A percentile compares a stretch with the other conserved stretches of the same genome.
phyloP scores from a whole-genome alignment of 352 stramenopile species.

The Aphanomyces euteiches region DNA sequence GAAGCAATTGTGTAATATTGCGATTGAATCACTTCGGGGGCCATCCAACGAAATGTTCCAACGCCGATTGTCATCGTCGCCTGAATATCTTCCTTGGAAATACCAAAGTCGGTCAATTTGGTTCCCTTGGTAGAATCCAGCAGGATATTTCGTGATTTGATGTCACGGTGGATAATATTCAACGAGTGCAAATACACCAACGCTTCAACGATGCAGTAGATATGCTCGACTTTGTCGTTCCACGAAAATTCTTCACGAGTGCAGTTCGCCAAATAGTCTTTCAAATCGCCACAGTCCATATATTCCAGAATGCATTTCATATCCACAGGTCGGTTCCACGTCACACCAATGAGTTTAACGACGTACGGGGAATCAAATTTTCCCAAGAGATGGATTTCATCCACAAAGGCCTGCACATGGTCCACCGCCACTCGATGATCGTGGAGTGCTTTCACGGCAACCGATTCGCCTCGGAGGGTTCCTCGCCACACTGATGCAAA shows the following conservation, averaged over 20 bases:
- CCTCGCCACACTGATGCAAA: too few relatives aligned
- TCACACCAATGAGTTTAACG: too few relatives aligned
- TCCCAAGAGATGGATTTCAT: too few relatives aligned
- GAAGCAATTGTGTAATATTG: slow-evolving; percentile 48
- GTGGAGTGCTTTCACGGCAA: too few relatives aligned
- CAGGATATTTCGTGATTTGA: slow-evolving; percentile 63
- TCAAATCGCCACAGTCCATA: too few relatives aligned
- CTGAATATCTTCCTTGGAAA: slow-evolving; percentile 40
- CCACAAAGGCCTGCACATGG: too few relatives aligned
- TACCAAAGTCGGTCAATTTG: slow-evolving; percentile 66
- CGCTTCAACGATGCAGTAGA: slow-evolving; percentile 57
- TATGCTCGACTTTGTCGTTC: slow-evolving; percentile 66
- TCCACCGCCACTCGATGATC: too few relatives aligned
- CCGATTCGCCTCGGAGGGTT: too few relatives aligned
- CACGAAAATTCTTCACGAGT: slow-evolving; percentile 40
- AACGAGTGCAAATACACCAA: slow-evolving; percentile 69
- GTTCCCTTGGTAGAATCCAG: slow-evolving; percentile 51
- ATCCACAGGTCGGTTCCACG: too few relatives aligned
- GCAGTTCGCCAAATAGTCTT: too few relatives aligned
- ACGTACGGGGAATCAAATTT: too few relatives aligned
- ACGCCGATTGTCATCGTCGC: slow-evolving; percentile 65
- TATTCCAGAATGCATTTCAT: too few relatives aligned
- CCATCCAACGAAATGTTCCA: slow-evolving; percentile 48
- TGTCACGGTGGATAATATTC: slow-evolving; percentile 56
- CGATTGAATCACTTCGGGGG: slow-evolving; percentile 44